Percentiles rank a stretch among this genome's conserved stretches.
phyloP scores from a whole-genome alignment of 768 basidiomycete species.

The Pleurotus giganteus region DNA sequence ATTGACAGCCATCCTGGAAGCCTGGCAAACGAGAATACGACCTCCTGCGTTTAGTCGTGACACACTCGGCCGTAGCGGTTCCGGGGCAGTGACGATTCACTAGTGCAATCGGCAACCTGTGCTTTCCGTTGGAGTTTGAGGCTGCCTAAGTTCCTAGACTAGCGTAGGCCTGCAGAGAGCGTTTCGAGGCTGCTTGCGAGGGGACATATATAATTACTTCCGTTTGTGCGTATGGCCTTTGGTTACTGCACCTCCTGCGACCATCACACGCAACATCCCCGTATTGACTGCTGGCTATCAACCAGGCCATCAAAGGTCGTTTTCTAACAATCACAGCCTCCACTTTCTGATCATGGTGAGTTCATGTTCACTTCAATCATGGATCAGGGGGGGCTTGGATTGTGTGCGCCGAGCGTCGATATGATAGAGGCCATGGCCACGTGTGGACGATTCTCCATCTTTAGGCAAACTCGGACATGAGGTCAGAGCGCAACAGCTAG shows the following conservation, averaged over 20 bases:
- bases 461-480: conserved; percentile 15
- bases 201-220: background rate
- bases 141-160: conserved; percentile 2
- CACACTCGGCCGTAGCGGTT: background rate
- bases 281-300: background rate
- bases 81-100: background rate
- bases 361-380: background rate
- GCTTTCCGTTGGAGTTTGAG: conserved; percentile 6
- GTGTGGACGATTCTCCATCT: conserved; percentile 15
- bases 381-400: background rate
- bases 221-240: background rate
- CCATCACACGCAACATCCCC: background rate
- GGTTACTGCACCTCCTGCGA: background rate
- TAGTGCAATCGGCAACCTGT: conserved; percentile 6
- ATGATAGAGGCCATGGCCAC: conserved; percentile 9
- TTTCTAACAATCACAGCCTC: background rate
- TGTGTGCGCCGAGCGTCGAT: background rate
- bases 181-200: background rate
- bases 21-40: conserved; percentile 1
- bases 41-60: background rate
- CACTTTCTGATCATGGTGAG: conserved; percentile 1
- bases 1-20: conserved; percentile 4
- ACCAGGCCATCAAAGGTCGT: conserved; percentile 1
- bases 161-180: background rate
- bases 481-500: conserved; percentile 15